These are phyloP conservation scores for Rhynchosporium graminicola DNA, from an alignment of 2,329 filamentous ascomycete species.

Conservation along the genomic window DNA sequence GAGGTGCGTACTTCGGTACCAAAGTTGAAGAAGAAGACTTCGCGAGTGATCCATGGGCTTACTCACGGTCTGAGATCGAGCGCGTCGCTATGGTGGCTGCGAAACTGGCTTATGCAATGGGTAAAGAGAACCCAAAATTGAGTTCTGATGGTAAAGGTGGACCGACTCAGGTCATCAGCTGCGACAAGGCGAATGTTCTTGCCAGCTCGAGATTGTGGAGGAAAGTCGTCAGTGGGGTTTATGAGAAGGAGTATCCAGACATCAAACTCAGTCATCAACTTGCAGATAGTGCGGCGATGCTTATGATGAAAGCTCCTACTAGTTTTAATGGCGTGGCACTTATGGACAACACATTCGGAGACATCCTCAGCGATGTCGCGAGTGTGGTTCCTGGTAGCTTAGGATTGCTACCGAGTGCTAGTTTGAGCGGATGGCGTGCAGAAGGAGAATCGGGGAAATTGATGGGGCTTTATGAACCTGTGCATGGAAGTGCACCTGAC, in stretches of 20 bases:
- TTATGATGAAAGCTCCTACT: slow-evolving; percentile 89
- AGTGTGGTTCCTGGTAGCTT: slow-evolving; percentile 87
- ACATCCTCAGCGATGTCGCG: slow-evolving; percentile 91
- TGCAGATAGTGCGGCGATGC: slow-evolving; percentile 90
- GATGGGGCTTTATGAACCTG: slow-evolving; percentile 86
- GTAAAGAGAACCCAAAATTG: slow-evolving; percentile 64
- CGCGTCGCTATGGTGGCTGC: slow-evolving; percentile 79
- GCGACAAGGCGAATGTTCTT: slow-evolving; percentile 95
- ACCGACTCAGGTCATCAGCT: slow-evolving; percentile 61
- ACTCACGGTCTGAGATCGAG: slow-evolving; percentile 83
- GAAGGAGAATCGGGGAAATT: slow-evolving; percentile 46
- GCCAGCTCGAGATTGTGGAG: slow-evolving; percentile 86
- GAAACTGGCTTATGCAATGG: slow-evolving; percentile 59
- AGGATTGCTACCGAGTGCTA: slow-evolving; percentile 82
- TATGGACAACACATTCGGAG: slow-evolving; percentile 83
- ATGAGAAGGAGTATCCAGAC: slow-evolving; percentile 83
- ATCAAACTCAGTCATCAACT: slow-evolving; percentile 81
- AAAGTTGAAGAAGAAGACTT: slow-evolving; percentile 92
- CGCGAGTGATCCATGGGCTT: slow-evolving; percentile 95
- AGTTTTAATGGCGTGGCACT: slow-evolving; percentile 85
- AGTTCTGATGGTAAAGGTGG: slow-evolving; percentile 6
- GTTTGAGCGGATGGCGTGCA: slow-evolving; percentile 48
- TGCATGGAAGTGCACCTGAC: slow-evolving; percentile 88
- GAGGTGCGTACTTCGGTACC: slow-evolving; percentile 97
- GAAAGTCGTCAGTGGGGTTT: slow-evolving; percentile 77